Base-by-base conservation (phyloP, 2,329 filamentous ascomycete species). In the Apiospora aurea region DNA sequence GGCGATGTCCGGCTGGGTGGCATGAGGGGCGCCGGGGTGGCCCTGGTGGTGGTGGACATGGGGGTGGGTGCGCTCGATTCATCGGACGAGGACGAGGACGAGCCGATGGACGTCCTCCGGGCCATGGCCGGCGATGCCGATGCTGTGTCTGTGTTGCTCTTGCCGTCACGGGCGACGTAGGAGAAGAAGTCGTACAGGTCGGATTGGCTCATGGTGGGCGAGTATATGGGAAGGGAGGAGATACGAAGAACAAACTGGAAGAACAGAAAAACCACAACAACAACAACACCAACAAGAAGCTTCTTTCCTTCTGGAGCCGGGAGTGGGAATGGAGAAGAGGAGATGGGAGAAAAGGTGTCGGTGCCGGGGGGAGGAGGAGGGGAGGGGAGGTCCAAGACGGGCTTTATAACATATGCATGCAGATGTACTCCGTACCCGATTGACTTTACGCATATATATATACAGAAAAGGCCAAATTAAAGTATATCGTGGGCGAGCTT, bases 151-250 rank as follows among this genome's bases (percentile, higher is more conserved):
- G 57, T 21, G 57, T 24, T 64, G 29, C 57, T n/a, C 10, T 64
- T 64, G 3, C 57, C 57, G 57, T 64, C 57, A 14, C 57, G 57
- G 57, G 57, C 57, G 57, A 64, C 57, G 57, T 64, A 64, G 34
- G 57, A 64, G 21, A 64, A 64, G 34, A 64, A 64, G 57, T 64
- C 57, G 57, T 64, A 64, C 10, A 64, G 57, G 57, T 64, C 57
- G 46, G 43, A 51, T 53, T 41, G 68, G 68, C 41, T 49, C 67
- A 49, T 69, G 67, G 24, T 18, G n/a, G 13, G 44, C 38, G 21
- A 67, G 8, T 43, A n/a, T 5, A 26, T 41, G 29, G 24, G 18
- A 68, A 34, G 34, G 4, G 14, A 21, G 46, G 46, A n/a, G 67
- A 49, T 47, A n/a, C 38, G 18, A 2, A 44, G 43, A 4, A 21